Base-by-base conservation (phyloP, 2,329 filamentous ascomycete species). In the Penicillium vulpinum region DNA sequence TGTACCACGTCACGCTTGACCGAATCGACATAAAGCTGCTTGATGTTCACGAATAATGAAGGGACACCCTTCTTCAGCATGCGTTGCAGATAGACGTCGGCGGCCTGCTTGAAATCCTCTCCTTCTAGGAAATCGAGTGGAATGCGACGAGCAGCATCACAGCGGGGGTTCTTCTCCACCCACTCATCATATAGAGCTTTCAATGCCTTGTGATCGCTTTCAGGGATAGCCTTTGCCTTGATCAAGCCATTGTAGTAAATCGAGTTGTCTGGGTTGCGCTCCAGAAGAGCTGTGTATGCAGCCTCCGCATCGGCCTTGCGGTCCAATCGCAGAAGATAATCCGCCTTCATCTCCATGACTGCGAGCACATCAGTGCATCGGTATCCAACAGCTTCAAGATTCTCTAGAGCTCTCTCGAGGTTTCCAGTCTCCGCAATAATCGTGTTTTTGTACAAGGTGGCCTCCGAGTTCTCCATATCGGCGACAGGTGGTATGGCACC, bases 31-130 rank as follows among this genome's bases (percentile, higher is more conserved):
- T 97, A 99, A 22, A 99, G 83, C 64, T 95, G 87, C 79, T 99
- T 99, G 59, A 99, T 83, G 75, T 97, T 99, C 35, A 92, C 92
- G 75, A 99, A 99, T 4, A 93, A 92, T 2, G 94, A 99, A 1
- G 94, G 93, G 4, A 97, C 90, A 11, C 93, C 94, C 76, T 93
- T 96, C 74, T 89, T 87, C 55, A 99, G 82, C 89, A 95, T 95
- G 29, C 88, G 82, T 49, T 87, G 83, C 59, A 99, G 75, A 72
- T 99, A 99, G 22, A 79, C 77, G 71, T 92, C 88, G 8, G 89
- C 92, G 24, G 90, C 88, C 65, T 86, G 77, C 69, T 84, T 84
- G 78, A 99, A 99, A 5, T 88, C 86, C 41, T 95, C 87, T 5
- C 91, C 91, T 63, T 88, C 82, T 48, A 97, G 77, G 72, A 97